Conservation (phyloP, 345 rosid species). For the Euphorbia peplus region DNA sequence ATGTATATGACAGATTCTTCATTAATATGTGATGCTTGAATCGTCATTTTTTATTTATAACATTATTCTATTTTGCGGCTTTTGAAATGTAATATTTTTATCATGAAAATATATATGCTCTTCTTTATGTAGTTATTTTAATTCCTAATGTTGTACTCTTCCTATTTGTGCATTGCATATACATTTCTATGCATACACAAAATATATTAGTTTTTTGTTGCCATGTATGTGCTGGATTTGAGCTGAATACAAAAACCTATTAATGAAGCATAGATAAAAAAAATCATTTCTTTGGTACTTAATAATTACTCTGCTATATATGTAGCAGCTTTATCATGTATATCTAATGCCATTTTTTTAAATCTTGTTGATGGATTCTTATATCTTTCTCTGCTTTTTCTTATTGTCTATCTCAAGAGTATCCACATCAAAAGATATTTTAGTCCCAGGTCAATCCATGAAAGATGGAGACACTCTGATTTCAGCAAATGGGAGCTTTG, state of each 20-base stretch:
- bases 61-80: too few species aligned
- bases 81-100: too few species aligned
- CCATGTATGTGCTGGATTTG: too few species aligned
- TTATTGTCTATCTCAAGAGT: background rate
- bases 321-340: background rate
- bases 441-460: slow-evolving; percentile 11
- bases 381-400: background rate
- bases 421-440: slow-evolving; percentile 12
- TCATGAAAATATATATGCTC: too few species aligned
- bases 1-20: background rate
- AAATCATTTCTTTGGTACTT: background rate
- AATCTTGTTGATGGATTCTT: background rate
- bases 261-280: background rate
- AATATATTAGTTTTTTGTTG: background rate
- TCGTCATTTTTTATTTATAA: background rate
- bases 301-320: background rate
- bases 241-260: background rate
- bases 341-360: background rate
- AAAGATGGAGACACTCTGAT: slow-evolving; percentile 21
- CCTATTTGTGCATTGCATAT: background rate
- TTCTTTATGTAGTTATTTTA: background rate
- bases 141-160: background rate
- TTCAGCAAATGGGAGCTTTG: slow-evolving; percentile 28
- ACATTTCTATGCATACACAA: background rate
- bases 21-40: too few species aligned